These are phyloP conservation scores for Dalbergia cochinchinensis DNA, from an alignment of 306 rosid species.

Conservation along the genomic window DNA sequence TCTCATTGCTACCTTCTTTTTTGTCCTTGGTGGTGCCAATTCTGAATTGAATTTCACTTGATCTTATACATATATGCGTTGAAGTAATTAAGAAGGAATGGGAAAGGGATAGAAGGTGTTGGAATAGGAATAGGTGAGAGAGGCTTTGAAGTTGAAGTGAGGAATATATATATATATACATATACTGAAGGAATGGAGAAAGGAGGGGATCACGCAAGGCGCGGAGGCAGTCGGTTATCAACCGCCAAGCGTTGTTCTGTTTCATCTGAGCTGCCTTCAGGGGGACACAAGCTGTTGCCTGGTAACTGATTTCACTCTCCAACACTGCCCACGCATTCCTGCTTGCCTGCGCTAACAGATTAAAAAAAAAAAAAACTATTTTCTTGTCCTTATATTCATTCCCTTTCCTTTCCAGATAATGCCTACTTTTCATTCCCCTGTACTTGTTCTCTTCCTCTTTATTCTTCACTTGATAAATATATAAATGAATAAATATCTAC, in stretches of 20 bases:
- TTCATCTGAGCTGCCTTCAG: too few species aligned
- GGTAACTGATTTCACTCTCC: too few species aligned
- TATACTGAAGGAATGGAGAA: constrained; percentile 51
- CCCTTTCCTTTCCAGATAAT: constrained; percentile 59
- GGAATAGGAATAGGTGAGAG: constrained; percentile 43
- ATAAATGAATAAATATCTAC: constrained; percentile 27
- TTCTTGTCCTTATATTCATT: constrained; percentile 4
- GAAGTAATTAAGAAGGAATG: constrained; percentile 29
- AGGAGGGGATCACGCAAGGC: constrained; percentile 31
- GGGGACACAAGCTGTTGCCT: too few species aligned
- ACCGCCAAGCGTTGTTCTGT: constrained; percentile 25
- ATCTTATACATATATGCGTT: not conserved
- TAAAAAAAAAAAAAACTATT: not conserved
- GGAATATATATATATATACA: too few species aligned
- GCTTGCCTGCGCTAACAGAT: constrained; percentile 5
- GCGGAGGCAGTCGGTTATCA: constrained; percentile 54
- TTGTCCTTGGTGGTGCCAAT: not conserved
- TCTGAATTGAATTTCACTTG: not conserved
- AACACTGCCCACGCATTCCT: constrained; percentile 29
- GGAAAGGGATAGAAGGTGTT: not conserved
- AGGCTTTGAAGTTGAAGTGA: not conserved
- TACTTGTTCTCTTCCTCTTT: constrained; percentile 6
- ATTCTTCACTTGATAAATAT: not conserved
- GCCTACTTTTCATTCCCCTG: not conserved
- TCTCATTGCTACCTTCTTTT: constrained; percentile 37